These are phyloP conservation scores for Penicillium manginii DNA, from an alignment of 495 filamentous ascomycete species.

Conservation along the genomic window DNA sequence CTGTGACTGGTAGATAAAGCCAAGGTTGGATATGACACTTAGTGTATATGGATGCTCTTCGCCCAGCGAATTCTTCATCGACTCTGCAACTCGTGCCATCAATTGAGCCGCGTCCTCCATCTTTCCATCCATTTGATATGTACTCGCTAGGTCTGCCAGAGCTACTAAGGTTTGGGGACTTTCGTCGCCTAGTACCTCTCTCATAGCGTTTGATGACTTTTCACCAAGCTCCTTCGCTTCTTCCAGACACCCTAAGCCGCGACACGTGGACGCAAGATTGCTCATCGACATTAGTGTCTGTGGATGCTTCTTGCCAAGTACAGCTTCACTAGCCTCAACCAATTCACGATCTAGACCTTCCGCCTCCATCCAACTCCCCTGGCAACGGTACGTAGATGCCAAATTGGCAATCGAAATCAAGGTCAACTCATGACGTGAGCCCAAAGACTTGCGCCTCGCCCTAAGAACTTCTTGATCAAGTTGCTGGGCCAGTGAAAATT, in stretches of 20 bases:
- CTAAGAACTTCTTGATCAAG: conserved; percentile 37
- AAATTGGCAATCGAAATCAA: conserved; percentile 28
- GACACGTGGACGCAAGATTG: conserved; percentile 35
- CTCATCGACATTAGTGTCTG: conserved; percentile 36
- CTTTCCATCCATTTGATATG: conserved; percentile 26
- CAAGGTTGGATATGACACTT: conserved; percentile 23
- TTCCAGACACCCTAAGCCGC: conserved; percentile 32
- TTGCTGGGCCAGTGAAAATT: conserved; percentile 33
- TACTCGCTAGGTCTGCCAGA: conserved; percentile 28
- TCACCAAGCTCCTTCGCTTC: conserved; percentile 34
- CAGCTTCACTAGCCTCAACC: conserved; percentile 22
- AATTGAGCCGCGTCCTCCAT: conserved; percentile 31
- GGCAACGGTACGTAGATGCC: conserved; percentile 24
- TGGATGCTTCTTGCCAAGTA: conserved; percentile 34
- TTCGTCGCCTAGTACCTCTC: conserved; percentile 33
- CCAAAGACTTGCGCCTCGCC: conserved; percentile 22
- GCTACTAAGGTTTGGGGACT: conserved; percentile 43
- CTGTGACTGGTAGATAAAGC: conserved; percentile 27
- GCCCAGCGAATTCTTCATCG: conserved; percentile 30
- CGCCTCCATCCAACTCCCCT: conserved; percentile 27
- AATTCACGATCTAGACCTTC: conserved; percentile 30
- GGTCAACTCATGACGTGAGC: conserved; percentile 25
- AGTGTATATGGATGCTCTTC: conserved; percentile 37
- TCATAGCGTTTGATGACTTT: conserved; percentile 23
- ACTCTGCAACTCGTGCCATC: conserved; percentile 18